phyloP scores from a whole-genome alignment of 1,284 basidiomycete genomes.

The Cryptococcus wingfieldii region DNA sequence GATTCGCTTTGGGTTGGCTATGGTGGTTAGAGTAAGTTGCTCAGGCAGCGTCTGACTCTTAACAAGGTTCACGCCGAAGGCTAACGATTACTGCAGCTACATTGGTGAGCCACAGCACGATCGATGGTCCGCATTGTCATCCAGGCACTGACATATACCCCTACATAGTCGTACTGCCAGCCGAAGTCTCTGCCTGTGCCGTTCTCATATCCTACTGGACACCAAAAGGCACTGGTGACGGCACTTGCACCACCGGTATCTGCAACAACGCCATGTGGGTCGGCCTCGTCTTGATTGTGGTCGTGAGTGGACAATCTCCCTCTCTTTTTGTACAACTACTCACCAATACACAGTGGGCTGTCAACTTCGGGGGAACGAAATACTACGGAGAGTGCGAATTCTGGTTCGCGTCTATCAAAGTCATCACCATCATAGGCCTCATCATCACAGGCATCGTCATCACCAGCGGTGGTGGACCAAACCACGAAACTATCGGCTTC shows the following conservation, averaged over 20 bases:
- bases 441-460: conserved; percentile 63
- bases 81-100: neutral
- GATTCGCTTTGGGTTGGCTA: conserved; percentile 14
- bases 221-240: conserved; percentile 32
- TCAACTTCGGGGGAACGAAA: conserved; percentile 38
- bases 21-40: conserved; percentile 1
- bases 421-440: conserved; percentile 24
- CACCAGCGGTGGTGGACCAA: conserved; percentile 65
- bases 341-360: conserved; percentile 6
- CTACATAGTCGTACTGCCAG: neutral
- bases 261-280: conserved; percentile 18
- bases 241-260: conserved; percentile 4
- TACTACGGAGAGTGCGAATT: conserved; percentile 26
- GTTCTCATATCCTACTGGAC: conserved; percentile 22
- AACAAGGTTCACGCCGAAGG: conserved; percentile 2
- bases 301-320: neutral
- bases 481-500: conserved; percentile 51
- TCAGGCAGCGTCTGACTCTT: neutral
- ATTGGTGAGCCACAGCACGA: neutral
- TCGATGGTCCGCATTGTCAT: conserved; percentile 35
- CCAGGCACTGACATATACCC: too few species aligned
- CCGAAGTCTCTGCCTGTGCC: conserved; percentile 15
- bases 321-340: conserved; percentile 4
- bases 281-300: conserved; percentile 27
- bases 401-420: conserved; percentile 32